Base-by-base conservation (phyloP, 164 flowering plant genomes). In the Nymphaea colorata region DNA sequence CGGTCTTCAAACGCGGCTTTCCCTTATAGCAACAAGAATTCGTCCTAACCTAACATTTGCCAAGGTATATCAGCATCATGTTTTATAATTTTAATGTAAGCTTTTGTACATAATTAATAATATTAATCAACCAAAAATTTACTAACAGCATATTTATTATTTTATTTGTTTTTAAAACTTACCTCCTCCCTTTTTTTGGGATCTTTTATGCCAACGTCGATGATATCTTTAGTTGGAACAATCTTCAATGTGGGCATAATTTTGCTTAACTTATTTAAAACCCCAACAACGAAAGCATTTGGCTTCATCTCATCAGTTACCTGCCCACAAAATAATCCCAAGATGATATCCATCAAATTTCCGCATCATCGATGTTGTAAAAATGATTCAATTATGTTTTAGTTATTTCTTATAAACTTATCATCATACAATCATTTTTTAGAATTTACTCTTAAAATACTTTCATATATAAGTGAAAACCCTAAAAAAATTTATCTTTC, bases 1-100 rank as follows among this genome's bases (percentile, higher is more conserved):
- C 98, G 0, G 98, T 93, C 69, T 75, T 81, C 83, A 93, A 73
- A 16, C 98, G 90, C 10, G 87, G 90, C 62, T 78, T 72, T 25
- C 95, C 98, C 64, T 87, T 88, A 86, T 93, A 90, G 78, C 95
- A 93, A 43, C 79, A 82, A 3, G 80, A 82, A 66, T 90, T 92
- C 5, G 74, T 72, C 5, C 94, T 79, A 41, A 89, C 67, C 96
- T 91, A 82, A 10, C 65, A 61, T 59, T 41, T 8, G 36, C 36
- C 36, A 25, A 25, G 36, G 36, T 25, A 1, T 25, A 25, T 25
- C 36, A 25, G 36, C 36, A 25, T 25, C 36, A 25, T 25, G 36
- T 25, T 25, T 25, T 25, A 25, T 25, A 25, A 25, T 25, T 0
- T 25, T 25, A 25, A 25, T 25, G 36, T 25, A 25, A 25, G 0